Percentiles rank a stretch among this genome's conserved stretches.
Conservation (phyloP, 352 stramenopile genomes). For the Pythium rhizo-oryzae region DNA sequence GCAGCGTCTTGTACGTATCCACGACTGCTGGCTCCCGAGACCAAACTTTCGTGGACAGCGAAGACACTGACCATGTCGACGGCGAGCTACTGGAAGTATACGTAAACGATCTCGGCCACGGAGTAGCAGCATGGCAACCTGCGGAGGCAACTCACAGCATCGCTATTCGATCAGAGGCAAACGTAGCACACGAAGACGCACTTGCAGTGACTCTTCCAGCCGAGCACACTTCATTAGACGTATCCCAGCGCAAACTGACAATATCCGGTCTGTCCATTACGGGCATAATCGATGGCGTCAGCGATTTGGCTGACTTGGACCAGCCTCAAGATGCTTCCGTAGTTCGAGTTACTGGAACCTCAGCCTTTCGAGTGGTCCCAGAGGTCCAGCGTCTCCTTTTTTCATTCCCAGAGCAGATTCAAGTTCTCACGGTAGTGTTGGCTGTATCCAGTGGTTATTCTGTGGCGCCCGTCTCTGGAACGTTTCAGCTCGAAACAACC, state of each 20-base stretch:
- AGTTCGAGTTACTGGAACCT: conserved; percentile 4
- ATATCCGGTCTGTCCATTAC: conserved; percentile 6
- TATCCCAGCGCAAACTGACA: background rate
- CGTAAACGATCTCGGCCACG: conserved; percentile 20
- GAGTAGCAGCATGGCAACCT: background rate
- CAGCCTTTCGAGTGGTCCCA: conserved; percentile 13
- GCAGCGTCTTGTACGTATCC: background rate
- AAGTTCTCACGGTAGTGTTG: conserved; percentile 22
- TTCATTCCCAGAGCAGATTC: conserved; percentile 14
- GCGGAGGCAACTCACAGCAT: background rate
- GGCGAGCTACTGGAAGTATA: conserved; percentile 4
- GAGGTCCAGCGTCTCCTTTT: conserved; percentile 30
- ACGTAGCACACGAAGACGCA: background rate
- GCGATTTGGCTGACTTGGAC: background rate
- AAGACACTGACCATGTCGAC: background rate
- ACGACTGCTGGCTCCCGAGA: background rate
- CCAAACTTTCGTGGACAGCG: too few relatives aligned
- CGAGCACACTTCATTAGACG: conserved; percentile 4
- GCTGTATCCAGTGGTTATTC: background rate
- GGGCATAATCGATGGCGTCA: background rate
- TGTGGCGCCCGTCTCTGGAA: conserved; percentile 19
- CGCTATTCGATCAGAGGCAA: background rate
- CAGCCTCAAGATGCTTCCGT: background rate
- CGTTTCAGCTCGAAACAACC: conserved; percentile 28
- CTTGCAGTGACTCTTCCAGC: background rate